phyloP scores from a whole-genome alignment of 352 stramenopile genomes.

The Pythium rishiriense region DNA sequence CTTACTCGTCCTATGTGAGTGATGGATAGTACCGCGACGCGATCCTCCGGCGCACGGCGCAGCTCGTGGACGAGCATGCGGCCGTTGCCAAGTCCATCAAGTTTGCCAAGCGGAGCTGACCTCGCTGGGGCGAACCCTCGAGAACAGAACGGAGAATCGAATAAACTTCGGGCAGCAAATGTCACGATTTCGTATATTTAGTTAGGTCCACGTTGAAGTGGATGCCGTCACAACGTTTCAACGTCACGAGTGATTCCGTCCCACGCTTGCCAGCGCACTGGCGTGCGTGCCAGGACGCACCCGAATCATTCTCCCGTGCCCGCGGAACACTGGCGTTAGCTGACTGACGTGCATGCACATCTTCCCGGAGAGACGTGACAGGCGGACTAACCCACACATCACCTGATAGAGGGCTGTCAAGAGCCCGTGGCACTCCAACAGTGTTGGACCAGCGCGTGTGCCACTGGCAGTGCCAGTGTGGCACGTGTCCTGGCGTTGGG shows the following conservation, averaged over 20 bases:
- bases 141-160: not conserved
- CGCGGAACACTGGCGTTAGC: not conserved
- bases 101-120: slow-evolving; percentile 47
- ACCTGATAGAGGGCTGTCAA: too few species aligned
- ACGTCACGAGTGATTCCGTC: not conserved
- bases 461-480: too few species aligned
- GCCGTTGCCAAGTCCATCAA: slow-evolving; percentile 47
- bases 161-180: too few species aligned
- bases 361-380: too few species aligned
- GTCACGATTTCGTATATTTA: too few species aligned
- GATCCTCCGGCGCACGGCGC: slow-evolving; percentile 49
- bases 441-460: too few species aligned
- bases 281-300: not conserved
- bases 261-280: not conserved
- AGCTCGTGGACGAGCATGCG: slow-evolving; percentile 68
- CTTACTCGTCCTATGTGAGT: too few species aligned
- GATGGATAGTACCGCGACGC: slow-evolving; percentile 55
- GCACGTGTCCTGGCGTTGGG: too few species aligned
- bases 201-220: too few species aligned
- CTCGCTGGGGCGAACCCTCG: not conserved
- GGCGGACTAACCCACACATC: not conserved
- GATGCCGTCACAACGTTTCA: not conserved
- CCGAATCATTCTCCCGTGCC: not conserved
- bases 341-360: not conserved
- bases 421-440: too few species aligned